Evolutionary conservation across 805 yeast genomes (phyloP), one percentile per base, ranked within the genome.

Genomic region (Yamadazyma endophytica): DNA sequence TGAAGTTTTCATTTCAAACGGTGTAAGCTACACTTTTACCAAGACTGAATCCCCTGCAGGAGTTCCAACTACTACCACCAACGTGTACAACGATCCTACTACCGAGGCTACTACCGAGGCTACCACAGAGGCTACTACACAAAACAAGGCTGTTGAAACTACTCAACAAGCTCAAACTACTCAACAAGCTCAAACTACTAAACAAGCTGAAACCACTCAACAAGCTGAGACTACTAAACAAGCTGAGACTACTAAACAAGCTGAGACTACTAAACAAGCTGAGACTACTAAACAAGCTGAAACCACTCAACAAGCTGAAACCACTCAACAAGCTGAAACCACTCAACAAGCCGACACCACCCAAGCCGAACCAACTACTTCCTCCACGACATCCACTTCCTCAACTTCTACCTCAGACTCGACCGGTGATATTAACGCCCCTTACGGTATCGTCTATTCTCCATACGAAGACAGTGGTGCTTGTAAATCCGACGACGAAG

Each of bases 381-480:
- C 43, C 5, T 24, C 49, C 9, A 20, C 48, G 5, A 24, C 50
- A 7, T n/a, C 39, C 9, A 18, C 42, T 12, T 6, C 47, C 9
- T 9, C 49, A 23, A 28, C 47, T n/a, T 15, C 50, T 4, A 19
- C 36, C 9, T 15, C 41, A 13, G 23, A 50, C 8, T 28, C 49
- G 14, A 38, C 30, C 13, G 34, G 47, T 12, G 54, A 51, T 4
- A 23, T 24, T 8, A 32, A 57, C 12, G 49, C 71, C 17, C 90
- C 90, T 44, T 54, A 64, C 21, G 72, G 77, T 13, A 68, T 83
- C 35, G 89, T 77, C 22, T 83, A 83, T 64, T 77, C 86, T 16
- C 97, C 97, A 24, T 89, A 86, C 64, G 68, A 71, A 35, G 56
- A 75, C 49, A 79, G 75, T 50, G 74, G 80, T 20, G 41, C 73